These are phyloP conservation scores for Podospora comata DNA, from an alignment of 495 filamentous ascomycete genomes.

Conservation along the genomic window DNA sequence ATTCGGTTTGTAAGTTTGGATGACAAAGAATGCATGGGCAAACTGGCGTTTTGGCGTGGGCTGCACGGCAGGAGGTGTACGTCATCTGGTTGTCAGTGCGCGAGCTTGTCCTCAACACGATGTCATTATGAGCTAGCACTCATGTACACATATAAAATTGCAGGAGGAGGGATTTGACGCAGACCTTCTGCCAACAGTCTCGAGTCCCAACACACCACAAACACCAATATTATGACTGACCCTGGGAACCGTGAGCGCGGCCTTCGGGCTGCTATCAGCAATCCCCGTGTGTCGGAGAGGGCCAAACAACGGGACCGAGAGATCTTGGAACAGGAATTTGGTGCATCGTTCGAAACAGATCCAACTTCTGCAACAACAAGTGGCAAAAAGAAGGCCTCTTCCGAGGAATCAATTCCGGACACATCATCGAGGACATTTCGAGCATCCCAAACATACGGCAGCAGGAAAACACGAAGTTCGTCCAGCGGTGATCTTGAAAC, in stretches of 20 bases:
- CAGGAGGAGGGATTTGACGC: neutral
- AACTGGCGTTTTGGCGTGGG: neutral
- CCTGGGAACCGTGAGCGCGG: conserved; percentile 31
- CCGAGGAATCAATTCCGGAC: neutral
- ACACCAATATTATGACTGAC: conserved; percentile 21
- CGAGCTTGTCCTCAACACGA: neutral
- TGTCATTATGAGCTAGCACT: neutral
- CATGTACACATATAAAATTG: neutral
- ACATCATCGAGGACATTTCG: neutral
- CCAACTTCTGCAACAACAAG: neutral
- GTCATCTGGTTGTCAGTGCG: neutral
- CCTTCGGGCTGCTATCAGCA: conserved; percentile 31
- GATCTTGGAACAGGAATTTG: conserved; percentile 22
- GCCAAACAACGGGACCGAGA: conserved; percentile 43
- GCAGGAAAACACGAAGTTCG: conserved; percentile 18
- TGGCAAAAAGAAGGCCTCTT: conserved; percentile 12
- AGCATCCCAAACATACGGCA: neutral
- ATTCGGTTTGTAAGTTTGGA: conserved; percentile 47
- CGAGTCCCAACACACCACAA: neutral
- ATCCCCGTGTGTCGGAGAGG: conserved; percentile 43
- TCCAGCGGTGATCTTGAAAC: conserved; percentile 16
- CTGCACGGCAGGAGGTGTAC: neutral
- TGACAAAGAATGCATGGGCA: neutral
- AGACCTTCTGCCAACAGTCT: neutral
- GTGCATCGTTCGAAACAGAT: conserved; percentile 15